Base-by-base conservation (phyloP, 2,329 filamentous ascomycete genomes). In the Raffaelea albimanens region DNA sequence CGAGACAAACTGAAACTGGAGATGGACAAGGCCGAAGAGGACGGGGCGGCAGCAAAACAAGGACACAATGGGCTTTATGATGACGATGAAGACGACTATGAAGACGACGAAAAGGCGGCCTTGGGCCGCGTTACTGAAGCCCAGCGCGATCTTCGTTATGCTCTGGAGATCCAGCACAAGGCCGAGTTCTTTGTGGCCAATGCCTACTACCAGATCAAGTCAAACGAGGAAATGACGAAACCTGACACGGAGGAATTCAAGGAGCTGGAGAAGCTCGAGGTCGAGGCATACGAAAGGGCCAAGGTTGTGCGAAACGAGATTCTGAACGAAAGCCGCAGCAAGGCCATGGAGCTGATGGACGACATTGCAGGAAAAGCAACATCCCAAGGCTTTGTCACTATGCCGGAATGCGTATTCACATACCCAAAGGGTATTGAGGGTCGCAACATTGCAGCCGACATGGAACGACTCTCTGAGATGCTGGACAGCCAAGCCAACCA, bases 101-200 rank as follows among this genome's bases (percentile, higher is more conserved):
- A 34, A 29, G 45, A 39, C 19, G 44, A 33, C 16, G 65, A 69
- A 43, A 57, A 57, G 5, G 45, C 43, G 3, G 44, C 54, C 3
- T 36, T 48, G 2, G 45, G 62, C 0, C 74, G 74, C 18, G 56
- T 87, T 21, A 70, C 73, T 43, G 73, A 79, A 34, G 73, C 76
- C 44, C 78, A 82, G 31, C 78, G 82, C 46, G 76, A 80, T 40
- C 69, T 96, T 20, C 82, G 88, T 10, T 74, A 72, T 19, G 82
- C 86, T 2, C 69, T 95, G 18, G 88, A 95, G 59, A 64, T 94
- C 40, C 76, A 91, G 51, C 91, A 96, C 61, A 81, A 83, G 54
- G 87, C 84, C 25, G 73, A 80, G 1, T 96, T 96, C 66, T 95
- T 94, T 59, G 83, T 83, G 22, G 88, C 83, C 14, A 95, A 89